These are phyloP conservation scores for Yarrowia deformans DNA, from an alignment of 805 yeast genomes.

Conservation along the genomic window DNA sequence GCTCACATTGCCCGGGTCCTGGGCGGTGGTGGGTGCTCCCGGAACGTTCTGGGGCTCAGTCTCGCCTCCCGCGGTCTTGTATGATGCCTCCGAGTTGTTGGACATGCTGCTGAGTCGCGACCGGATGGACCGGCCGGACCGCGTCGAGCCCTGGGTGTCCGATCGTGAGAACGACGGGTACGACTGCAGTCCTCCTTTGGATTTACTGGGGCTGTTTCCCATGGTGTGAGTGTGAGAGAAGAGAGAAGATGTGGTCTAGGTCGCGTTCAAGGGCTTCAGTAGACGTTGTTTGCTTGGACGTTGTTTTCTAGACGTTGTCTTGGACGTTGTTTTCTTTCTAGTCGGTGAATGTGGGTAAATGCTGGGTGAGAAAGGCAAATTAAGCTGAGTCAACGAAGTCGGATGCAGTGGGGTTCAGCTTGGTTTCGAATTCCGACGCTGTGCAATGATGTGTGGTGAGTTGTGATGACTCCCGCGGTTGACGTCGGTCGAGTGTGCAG, in stretches of 20 bases:
- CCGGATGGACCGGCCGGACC: conserved; percentile 49
- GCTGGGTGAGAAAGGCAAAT: background rate
- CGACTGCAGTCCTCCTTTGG: conserved; percentile 48
- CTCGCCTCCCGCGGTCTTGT: conserved; percentile 44
- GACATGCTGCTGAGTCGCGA: conserved; percentile 46
- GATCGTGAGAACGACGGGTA: conserved; percentile 52
- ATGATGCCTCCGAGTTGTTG: conserved; percentile 42
- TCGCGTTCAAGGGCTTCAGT: background rate
- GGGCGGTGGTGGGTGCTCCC: conserved; percentile 4
- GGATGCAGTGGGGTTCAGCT: background rate
- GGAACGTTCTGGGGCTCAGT: conserved; percentile 27
- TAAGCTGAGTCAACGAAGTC: background rate
- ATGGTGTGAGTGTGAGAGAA: conserved; percentile 42
- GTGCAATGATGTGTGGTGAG: conserved; percentile 14
- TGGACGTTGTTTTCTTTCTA: background rate
- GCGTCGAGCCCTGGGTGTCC: conserved; percentile 54
- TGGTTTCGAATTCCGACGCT: background rate
- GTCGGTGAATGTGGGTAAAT: background rate
- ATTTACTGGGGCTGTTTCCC: conserved; percentile 53
- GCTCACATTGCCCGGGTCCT: conserved; percentile 2
- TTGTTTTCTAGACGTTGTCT: too few relatives aligned
- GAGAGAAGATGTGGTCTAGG: background rate
- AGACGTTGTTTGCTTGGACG: background rate
- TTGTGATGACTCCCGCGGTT: conserved; percentile 23
- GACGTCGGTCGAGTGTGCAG: conserved; percentile 38